Evolutionary conservation across 148 eudicot species (phyloP), one percentile per base, ranked within the genome.

Genomic region (Salicornia ramosissima): DNA sequence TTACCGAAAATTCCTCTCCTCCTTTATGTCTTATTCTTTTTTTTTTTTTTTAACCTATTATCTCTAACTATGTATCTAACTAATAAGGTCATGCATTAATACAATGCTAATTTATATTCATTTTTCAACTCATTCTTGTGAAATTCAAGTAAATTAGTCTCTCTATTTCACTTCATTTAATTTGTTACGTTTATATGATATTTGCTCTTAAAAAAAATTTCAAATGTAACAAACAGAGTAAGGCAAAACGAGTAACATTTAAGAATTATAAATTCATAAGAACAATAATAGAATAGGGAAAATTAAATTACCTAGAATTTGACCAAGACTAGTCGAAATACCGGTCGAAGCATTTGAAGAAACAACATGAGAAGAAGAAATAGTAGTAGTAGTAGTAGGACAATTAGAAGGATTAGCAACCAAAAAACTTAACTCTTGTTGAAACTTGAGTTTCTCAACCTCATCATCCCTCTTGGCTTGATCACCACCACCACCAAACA

Each of bases 261-360:
- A 34, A 3, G 33, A 50, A 50, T 49, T 14, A 33, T 22, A n/a
- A n/a, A 62, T n/a, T 6, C 15, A 1, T 8, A 0, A 36, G 8
- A 36, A 3, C 22, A 46, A 58, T 14, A 0, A 14, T 13, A 49
- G 36, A 47, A 6, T 5, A 7, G 1, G 22, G n/a, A 7, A n/a
- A n/a, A n/a, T n/a, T 21, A 3, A 19, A 8, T 57, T 81, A 92
- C 96, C 94, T 85, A 80, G 84, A 65, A 86, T 58, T 34, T 82
- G 84, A 65, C 74, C 74, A 55, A 78, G 71, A 51, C 53, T 54
- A 55, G 29, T 50, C 3, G 81, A 39, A 46, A 69, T 62, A 3
- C 40, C 73, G 70, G 76, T 56, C 11, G 86, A 75, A 54, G 81
- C 64, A 64, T 81, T 65, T 64, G 81, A 72, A 62, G 67, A 24